Conservation (phyloP, 495 filamentous ascomycete genomes). For the Neurospora sp. region DNA sequence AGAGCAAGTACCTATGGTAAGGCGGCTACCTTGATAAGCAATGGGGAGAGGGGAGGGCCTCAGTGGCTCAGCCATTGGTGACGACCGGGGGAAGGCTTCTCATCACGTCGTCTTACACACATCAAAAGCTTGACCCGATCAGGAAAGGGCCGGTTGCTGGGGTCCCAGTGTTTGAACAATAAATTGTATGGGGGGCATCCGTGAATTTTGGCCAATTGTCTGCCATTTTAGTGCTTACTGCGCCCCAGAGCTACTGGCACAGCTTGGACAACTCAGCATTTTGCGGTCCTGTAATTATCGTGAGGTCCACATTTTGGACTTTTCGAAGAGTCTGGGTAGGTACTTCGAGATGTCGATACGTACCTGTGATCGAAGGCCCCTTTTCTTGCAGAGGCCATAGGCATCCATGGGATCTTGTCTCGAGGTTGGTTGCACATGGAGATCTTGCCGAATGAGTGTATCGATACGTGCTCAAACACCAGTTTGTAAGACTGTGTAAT, state of each 20-base stretch:
- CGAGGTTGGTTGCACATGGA: not conserved
- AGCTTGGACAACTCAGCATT: not conserved
- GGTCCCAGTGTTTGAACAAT: not conserved
- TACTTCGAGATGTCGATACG: not conserved
- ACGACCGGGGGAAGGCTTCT: not conserved
- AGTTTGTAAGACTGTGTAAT: not conserved
- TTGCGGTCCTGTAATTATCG: not conserved
- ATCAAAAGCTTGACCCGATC: not conserved
- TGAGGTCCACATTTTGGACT: not conserved
- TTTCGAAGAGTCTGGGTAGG: too few relatives aligned
- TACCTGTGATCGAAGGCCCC: not conserved
- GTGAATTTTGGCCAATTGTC: not conserved
- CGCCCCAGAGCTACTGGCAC: not conserved
- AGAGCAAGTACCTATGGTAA: not conserved
- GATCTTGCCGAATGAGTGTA: not conserved
- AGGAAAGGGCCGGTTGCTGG: not conserved
- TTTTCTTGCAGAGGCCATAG: not conserved
- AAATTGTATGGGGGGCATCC: not conserved
- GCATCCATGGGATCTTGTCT: not conserved
- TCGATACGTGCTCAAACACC: not conserved
- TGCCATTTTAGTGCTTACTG: not conserved
- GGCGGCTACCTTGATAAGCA: not conserved
- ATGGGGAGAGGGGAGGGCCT: not conserved
- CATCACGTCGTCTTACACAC: not conserved
- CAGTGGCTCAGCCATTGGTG: not conserved